Base-by-base conservation (phyloP, 371 early-diverging fungal genomes). In the Funneliformis caledonium region DNA sequence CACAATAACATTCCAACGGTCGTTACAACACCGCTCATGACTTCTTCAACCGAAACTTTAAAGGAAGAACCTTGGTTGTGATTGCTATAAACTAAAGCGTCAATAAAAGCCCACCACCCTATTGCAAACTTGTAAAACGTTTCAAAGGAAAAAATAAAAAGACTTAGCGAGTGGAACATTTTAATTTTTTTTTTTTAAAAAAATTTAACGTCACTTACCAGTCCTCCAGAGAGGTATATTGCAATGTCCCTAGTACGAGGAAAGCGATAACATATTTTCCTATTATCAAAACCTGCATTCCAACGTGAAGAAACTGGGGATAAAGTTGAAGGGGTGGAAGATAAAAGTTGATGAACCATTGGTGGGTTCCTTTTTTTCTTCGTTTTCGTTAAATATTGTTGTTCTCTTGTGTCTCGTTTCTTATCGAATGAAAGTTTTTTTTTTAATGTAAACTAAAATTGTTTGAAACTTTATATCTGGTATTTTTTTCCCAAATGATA, bases 91-190 rank as follows among this genome's bases (percentile, higher is more conserved):
- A 85, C 70, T 52, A 86, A 83, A 2, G 89, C 93, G 81, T 94
- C 94, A 43, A 95, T 88, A 83, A 95, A 95, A 45, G 88, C 80
- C 94, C 94, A 94, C 94, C 95, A 95, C 12, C 89, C 94, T 12
- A 95, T 26, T 2, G 93, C 91, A 87, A 95, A 95, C 93, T 93
- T 84, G 52, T 31, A 48, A 50, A 43, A 70, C 11, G 42, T 47
- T 43, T 67, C 31, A 70, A 11, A 26, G 37, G 10, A 65, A 14
- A 65, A 31, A 31, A 31, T 12, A 42, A 65, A 33, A n/a, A 19
- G n/a, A 26, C 26, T 26, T 4, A 65, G 26, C 26, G 12, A 26
- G 5, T n/a, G 10, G 11, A 19, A 65, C 12, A 65, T 33, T 11
- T 4, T 2, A n/a, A 6, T 3, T 69, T 33, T 45, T 19, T 43